These are phyloP conservation scores for Hyphodiscus hymeniophilus DNA, from an alignment of 495 filamentous ascomycete species.

Conservation along the genomic window DNA sequence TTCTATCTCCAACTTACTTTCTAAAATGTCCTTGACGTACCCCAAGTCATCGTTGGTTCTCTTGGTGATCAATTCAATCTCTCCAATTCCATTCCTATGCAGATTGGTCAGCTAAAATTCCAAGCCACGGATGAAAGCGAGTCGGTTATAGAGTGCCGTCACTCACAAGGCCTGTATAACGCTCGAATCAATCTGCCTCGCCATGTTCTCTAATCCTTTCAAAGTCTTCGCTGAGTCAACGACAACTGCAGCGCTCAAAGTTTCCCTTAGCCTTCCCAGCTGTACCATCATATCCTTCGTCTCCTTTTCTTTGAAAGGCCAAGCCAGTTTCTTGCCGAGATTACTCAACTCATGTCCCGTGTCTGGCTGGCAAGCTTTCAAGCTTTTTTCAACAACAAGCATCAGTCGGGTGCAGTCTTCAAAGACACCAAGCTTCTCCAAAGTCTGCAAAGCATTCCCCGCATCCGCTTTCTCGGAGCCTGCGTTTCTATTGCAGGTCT, in stretches of 20 bases:
- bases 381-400: background rate
- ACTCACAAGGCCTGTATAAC: background rate
- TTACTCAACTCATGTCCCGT: conserved; percentile 5
- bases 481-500: background rate
- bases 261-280: conserved; percentile 5
- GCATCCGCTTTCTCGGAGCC: background rate
- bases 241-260: background rate
- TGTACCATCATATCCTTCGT: conserved; percentile 16
- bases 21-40: conserved; percentile 1
- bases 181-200: conserved; percentile 11
- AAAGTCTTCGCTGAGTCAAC: conserved; percentile 1
- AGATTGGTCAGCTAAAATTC: background rate
- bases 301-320: conserved; percentile 23
- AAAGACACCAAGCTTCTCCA: background rate
- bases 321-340: conserved; percentile 13
- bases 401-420: background rate
- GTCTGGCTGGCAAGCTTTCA: conserved; percentile 1
- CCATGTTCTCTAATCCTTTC: background rate
- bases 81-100: background rate
- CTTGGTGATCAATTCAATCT: background rate
- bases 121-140: too few species aligned
- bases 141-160: too few species aligned
- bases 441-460: background rate
- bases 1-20: conserved; percentile 6
- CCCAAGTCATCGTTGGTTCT: conserved; percentile 1